Evolutionary conservation across 2,329 filamentous ascomycete genomes (phyloP), one percentile per base, ranked within the genome.

Genomic region (Hymenoscyphus linearis): DNA sequence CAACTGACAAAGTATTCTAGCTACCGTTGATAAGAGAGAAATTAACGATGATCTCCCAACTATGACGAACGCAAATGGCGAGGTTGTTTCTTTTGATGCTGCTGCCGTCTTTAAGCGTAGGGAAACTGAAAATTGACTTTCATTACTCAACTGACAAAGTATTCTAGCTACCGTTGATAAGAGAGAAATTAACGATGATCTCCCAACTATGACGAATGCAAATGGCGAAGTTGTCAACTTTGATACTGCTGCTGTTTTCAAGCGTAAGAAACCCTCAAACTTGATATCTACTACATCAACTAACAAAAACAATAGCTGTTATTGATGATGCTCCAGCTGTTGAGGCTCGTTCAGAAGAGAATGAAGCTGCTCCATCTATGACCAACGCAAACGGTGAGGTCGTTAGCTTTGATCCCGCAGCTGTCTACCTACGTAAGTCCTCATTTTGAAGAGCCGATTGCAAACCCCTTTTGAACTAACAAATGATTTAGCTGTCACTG

Each of bases 171-270:
- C n/a, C n/a, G n/a, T 10, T 25, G 18, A 47, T 25, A 22, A 47
- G 18, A n/a, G n/a, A 40, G 47, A 55, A 54, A 55, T 64, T 26
- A 26, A 61, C 25, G 59, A 67, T 44, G 67, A 69, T 40, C 60
- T 62, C 2, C 36, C 69, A 14, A 62, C 67, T 50, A 72, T 72
- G 70, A 62, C 56, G 14, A 60, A 69, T 50, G 64, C 65, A 1
- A 57, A 52, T 31, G 70, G 70, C 59, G 60, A 68, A 4, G 63
- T 71, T 14, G 62, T 71, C 27, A 27, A 55, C 14, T 71, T 72
- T 58, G 57, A 68, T 52, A 44, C 66, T 52, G 27, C 67, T 10
- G 36, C 26, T 37, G 69, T 71, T 3, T 65, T 66, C 62, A 55
- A 63, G 52, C 61, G 67, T 68, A 67, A 27, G 60, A 57, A 57